Evolutionary conservation across 116 monocot genomes (phyloP).

Genomic region (Iris pallida): DNA sequence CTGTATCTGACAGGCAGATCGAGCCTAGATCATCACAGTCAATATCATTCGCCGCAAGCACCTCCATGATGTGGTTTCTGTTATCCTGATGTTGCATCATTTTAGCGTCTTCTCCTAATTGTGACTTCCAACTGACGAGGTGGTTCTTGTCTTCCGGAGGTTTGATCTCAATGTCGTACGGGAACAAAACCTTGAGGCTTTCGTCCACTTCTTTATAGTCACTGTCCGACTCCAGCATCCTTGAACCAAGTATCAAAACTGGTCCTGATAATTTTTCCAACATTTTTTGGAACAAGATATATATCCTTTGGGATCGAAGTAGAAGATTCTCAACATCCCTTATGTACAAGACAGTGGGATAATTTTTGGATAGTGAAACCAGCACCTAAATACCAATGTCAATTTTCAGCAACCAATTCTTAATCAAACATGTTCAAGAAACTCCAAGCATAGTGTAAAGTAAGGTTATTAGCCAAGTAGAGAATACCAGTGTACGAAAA

Average conservation of each 20-base stretch:
- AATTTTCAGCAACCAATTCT: not conserved
- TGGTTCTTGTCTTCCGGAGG: conserved; percentile 60
- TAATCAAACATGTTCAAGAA: not conserved
- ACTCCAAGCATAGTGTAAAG: not conserved
- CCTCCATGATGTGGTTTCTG: conserved; percentile 68
- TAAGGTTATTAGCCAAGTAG: no score
- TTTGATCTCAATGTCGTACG: conserved; percentile 64
- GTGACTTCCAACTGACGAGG: conserved; percentile 54
- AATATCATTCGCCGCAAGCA: conserved; percentile 69
- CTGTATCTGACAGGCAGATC: conserved; percentile 51
- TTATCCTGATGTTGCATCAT: conserved; percentile 62
- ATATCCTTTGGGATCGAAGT: conserved; percentile 39
- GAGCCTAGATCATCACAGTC: conserved; percentile 71
- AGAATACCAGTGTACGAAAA: not conserved
- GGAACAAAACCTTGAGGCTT: conserved; percentile 43
- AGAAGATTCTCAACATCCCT: conserved; percentile 60
- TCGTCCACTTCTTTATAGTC: conserved; percentile 40
- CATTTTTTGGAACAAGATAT: conserved; percentile 61
- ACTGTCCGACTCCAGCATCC: conserved; percentile 33
- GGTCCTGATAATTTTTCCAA: conserved; percentile 50
- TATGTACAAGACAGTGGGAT: conserved; percentile 57
- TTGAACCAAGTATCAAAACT: conserved; percentile 64
- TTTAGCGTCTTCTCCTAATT: conserved; percentile 66
- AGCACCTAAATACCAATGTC: conserved; percentile 40
- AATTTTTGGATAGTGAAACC: conserved; percentile 32